These are phyloP conservation scores for Kodamaea leandrae DNA, from an alignment of 805 yeast species.

Conservation along the genomic window DNA sequence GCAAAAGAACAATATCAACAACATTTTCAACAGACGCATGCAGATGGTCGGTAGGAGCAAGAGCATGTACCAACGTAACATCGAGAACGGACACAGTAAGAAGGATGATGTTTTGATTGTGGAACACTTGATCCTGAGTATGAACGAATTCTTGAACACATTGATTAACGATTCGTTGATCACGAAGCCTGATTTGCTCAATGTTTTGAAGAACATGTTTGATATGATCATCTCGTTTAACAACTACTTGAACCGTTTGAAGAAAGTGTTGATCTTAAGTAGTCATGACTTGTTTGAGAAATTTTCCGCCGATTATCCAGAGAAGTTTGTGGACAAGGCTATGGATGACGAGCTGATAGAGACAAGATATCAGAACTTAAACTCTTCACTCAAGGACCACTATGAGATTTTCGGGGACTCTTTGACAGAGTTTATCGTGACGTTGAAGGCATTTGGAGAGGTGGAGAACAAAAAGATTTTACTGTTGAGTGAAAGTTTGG, in stretches of 20 bases:
- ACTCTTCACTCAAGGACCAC: slow-evolving; percentile 40
- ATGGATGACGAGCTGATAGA: slow-evolving; percentile 41
- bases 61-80: slow-evolving; percentile 7
- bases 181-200: slow-evolving; percentile 54
- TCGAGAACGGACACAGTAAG: slow-evolving; percentile 1
- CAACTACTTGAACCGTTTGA: slow-evolving; percentile 48
- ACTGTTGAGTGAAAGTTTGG: slow-evolving; percentile 43
- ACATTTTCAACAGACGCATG: slow-evolving; percentile 24
- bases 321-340: slow-evolving; percentile 35
- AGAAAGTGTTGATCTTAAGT: slow-evolving; percentile 52
- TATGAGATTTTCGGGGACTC: slow-evolving; percentile 44
- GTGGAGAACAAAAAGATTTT: slow-evolving; percentile 47
- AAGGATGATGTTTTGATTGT: slow-evolving; percentile 2
- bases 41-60: slow-evolving; percentile 5
- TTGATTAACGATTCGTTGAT: slow-evolving; percentile 64
- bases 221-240: slow-evolving; percentile 48
- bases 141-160: slow-evolving; percentile 60
- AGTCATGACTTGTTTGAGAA: slow-evolving; percentile 45
- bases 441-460: slow-evolving; percentile 48
- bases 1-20: slow-evolving; percentile 17
- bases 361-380: slow-evolving; percentile 40
- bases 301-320: slow-evolving; percentile 32
- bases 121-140: slow-evolving; percentile 41
- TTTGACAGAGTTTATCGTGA: slow-evolving; percentile 45
- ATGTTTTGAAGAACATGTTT: slow-evolving; percentile 44